Evolutionary conservation across 257 asterid species (phyloP).

Genomic region (Prunella vulgaris): DNA sequence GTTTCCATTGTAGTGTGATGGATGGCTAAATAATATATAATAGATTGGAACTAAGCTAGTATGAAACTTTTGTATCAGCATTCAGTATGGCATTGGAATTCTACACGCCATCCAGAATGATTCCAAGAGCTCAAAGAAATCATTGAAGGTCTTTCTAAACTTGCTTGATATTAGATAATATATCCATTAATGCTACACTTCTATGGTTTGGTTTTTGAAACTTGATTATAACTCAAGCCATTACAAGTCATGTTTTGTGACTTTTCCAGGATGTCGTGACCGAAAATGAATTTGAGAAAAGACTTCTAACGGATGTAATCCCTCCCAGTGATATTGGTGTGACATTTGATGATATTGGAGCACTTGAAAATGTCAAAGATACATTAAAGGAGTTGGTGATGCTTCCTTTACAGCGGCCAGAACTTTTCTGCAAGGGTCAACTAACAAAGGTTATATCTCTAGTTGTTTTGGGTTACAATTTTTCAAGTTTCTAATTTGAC

Average conservation of each 20-base stretch:
- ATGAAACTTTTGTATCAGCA: constrained; percentile 40
- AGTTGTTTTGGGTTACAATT: neutral
- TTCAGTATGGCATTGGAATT: constrained; percentile 60
- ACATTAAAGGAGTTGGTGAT: constrained; percentile 86
- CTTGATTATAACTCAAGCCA: constrained; percentile 6
- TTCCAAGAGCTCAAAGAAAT: constrained; percentile 67
- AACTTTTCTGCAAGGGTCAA: constrained; percentile 88
- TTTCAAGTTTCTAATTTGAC: too few relatives aligned
- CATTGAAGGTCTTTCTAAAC: constrained; percentile 57
- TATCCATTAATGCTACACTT: neutral
- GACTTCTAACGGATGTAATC: constrained; percentile 75
- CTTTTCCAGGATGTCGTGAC: constrained; percentile 68
- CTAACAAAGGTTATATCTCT: constrained; percentile 54
- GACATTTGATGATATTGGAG: constrained; percentile 93
- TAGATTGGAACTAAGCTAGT: constrained; percentile 15
- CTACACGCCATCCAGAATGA: constrained; percentile 63
- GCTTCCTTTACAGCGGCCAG: constrained; percentile 92
- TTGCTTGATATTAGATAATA: constrained; percentile 16
- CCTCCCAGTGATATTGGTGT: constrained; percentile 83
- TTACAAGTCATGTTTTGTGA: constrained; percentile 13
- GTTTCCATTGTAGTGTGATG: constrained; percentile 18
- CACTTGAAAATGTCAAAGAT: constrained; percentile 85
- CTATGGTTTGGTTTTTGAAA: constrained; percentile 2
- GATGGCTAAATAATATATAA: neutral
- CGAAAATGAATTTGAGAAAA: constrained; percentile 85